Conservation (phyloP, 208 protist genomes). For the Leishmania martiniquensis region DNA sequence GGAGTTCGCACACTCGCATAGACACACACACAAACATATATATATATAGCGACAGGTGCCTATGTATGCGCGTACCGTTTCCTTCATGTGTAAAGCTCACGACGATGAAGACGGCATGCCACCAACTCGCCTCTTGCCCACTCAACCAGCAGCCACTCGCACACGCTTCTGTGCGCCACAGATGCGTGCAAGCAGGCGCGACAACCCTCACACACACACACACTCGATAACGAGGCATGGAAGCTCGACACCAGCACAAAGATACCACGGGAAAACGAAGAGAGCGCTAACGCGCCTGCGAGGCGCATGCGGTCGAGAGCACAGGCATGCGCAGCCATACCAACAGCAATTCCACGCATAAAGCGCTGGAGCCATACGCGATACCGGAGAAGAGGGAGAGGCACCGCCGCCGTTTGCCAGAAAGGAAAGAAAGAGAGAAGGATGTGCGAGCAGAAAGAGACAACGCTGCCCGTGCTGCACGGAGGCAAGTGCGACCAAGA, state of each 20-base stretch:
- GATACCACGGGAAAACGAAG: neutral
- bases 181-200: neutral
- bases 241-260: neutral
- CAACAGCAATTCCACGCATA: neutral
- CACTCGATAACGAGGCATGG: neutral
- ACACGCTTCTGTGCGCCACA: neutral
- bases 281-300: neutral
- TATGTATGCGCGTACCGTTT: too few species aligned
- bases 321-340: neutral
- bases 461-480: neutral
- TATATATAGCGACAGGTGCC: too few species aligned
- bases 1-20: too few species aligned
- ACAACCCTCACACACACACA: neutral
- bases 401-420: neutral
- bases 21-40: too few species aligned
- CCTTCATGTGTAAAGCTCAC: too few species aligned
- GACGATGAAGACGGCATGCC: too few species aligned
- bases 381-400: neutral
- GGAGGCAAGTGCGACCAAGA: neutral
- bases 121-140: too few species aligned
- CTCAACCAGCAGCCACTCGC: neutral
- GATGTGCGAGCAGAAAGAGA: neutral
- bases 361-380: neutral
- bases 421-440: neutral
- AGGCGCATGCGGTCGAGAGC: neutral